phyloP scores from a whole-genome alignment of 2,329 filamentous ascomycete species.

The Aschersonia sp. region DNA sequence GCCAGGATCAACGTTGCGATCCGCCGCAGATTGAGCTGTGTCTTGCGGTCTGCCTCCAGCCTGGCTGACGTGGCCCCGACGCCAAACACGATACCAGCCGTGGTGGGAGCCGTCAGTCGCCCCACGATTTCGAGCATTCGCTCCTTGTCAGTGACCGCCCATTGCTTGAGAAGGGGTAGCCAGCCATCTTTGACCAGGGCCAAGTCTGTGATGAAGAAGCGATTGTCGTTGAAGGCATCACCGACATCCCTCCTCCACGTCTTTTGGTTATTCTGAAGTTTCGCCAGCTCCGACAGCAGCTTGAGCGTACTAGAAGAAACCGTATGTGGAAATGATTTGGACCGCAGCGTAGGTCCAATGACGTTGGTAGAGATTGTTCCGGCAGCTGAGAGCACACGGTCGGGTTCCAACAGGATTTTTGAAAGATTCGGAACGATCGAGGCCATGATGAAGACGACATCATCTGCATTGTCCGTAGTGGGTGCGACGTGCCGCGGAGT shows the following conservation, averaged over 20 bases:
- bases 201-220: constrained; percentile 63
- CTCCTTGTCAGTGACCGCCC: constrained; percentile 77
- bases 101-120: constrained; percentile 70
- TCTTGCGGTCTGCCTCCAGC: constrained; percentile 86
- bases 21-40: constrained; percentile 76
- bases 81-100: constrained; percentile 95
- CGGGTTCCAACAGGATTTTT: constrained; percentile 71
- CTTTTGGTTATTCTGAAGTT: constrained; percentile 68
- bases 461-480: constrained; percentile 37
- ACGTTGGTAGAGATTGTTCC: constrained; percentile 71
- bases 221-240: constrained; percentile 81
- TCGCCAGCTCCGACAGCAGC: constrained; percentile 63
- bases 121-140: constrained; percentile 67
- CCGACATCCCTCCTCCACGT: constrained; percentile 84
- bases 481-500: constrained; percentile 17
- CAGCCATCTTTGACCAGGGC: constrained; percentile 56
- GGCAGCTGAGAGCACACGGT: constrained; percentile 66
- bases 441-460: constrained; percentile 67
- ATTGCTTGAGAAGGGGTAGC: constrained; percentile 73
- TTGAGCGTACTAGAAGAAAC: constrained; percentile 56
- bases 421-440: constrained; percentile 66
- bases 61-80: constrained; percentile 88
- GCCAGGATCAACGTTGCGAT: constrained; percentile 69
- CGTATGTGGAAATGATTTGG: constrained; percentile 77
- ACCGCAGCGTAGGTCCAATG: constrained; percentile 66